A percentile compares a stretch with the other conserved stretches of the same genome.
Evolutionary conservation across 768 basidiomycete genomes (phyloP).

Genomic region (Pleurotus ostreatus): DNA sequence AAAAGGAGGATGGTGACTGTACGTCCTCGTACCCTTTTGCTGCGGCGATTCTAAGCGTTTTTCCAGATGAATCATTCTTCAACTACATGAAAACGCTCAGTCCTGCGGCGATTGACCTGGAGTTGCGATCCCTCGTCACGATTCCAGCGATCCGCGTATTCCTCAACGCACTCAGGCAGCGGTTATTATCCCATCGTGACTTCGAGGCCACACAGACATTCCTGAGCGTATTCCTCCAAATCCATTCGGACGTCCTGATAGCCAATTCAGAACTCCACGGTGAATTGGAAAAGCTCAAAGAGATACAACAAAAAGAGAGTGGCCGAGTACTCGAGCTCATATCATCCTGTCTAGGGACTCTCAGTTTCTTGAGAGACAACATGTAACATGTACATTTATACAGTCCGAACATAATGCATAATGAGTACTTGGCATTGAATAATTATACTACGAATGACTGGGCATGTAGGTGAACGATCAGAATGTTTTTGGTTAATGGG

Average conservation of each 20-base stretch:
- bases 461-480: not conserved
- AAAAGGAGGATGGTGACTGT: slow-evolving; percentile 66
- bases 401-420: not conserved
- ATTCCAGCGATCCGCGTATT: slow-evolving; percentile 64
- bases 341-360: slow-evolving; percentile 67
- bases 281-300: slow-evolving; percentile 54
- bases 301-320: slow-evolving; percentile 73
- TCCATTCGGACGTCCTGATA: slow-evolving; percentile 81
- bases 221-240: slow-evolving; percentile 76
- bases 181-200: slow-evolving; percentile 78
- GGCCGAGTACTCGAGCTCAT: slow-evolving; percentile 73
- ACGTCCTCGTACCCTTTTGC: slow-evolving; percentile 25
- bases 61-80: slow-evolving; percentile 78
- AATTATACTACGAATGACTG: too few relatives aligned
- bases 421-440: too few relatives aligned
- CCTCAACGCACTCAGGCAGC: slow-evolving; percentile 65
- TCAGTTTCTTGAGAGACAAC: slow-evolving; percentile 72
- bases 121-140: slow-evolving; percentile 74
- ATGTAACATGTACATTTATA: slow-evolving; percentile 28
- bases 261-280: slow-evolving; percentile 60
- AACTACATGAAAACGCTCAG: slow-evolving; percentile 79
- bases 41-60: not conserved
- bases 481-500: not conserved
- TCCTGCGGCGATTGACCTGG: slow-evolving; percentile 88
- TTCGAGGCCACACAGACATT: slow-evolving; percentile 95